Base-by-base conservation (phyloP, 2,329 filamentous ascomycete genomes). In the Cercospora berteroae region DNA sequence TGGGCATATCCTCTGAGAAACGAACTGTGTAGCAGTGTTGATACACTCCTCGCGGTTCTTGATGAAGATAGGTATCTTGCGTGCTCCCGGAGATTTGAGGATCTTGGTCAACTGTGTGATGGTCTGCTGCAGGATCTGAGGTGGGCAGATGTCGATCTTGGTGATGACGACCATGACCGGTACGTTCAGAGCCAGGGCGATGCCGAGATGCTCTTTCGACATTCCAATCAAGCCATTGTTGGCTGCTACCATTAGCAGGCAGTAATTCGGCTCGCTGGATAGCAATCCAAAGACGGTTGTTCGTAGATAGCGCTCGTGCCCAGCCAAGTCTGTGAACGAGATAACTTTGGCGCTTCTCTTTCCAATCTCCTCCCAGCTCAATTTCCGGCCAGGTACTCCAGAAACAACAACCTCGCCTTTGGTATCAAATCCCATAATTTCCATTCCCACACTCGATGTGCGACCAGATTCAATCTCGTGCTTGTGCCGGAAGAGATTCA, bases 301-400 rank as follows among this genome's bases (percentile, higher is more conserved):
- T 36, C 95, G 88, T 60, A 99, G 84, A 78, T 99, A 99, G 60
- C 92, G 88, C 82, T 98, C 95, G 81, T 99, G 95, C 31, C 95
- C 95, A 5, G 95, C 95, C 72, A 99, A 83, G 79, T 99, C 95
- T 36, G 92, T 96, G 79, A 99, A 99, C 29, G 92, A 92, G 74
- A 98, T 97, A 61, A 99, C 94, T 83, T 99, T 99, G 60, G 94
- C 87, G 74, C 93, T 96, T 72, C 93, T 90, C 80, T 91, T 93
- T 63, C 95, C 95, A 76, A 99, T 97, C 79, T 99, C 95, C 79
- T 97, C 94, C 95, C 95, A 99, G 4, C 94, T 94, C 36, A 98
- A 83, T 81, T 90, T 92, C 78, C 95, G 88, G 1, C 93, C 94
- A 2, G 94, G 91, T 0, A 90, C 90, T 67, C 90, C 90, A 44